Base-by-base conservation (phyloP, 139 green algal species). In the Volvox reticuliferus region DNA sequence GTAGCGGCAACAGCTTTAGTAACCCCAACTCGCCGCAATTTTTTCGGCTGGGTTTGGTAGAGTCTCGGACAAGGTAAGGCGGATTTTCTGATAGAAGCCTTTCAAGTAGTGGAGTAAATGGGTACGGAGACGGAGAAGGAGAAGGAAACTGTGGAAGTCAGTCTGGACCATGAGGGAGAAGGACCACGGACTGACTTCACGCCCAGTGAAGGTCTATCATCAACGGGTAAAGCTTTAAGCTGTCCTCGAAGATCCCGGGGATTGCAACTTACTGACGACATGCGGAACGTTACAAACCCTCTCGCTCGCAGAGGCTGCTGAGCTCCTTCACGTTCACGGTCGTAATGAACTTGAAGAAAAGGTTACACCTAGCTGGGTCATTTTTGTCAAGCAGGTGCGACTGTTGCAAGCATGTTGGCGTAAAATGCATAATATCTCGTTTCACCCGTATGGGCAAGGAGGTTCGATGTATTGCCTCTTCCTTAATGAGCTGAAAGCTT, bases 291-390 rank as follows among this genome's bases (percentile, higher is more conserved):
- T 24, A 30, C 16, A 28, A 26, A 24, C 65, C 76, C 32, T 19
- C 30, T 36, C 21, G 20, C 32, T 62, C 37, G 63, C 67, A 96
- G 96, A 98, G 95, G 96, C 96, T 1, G 92, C 89, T 35, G n/a
- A 87, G n/a, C 94, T 96, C 35, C 91, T 97, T 12, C 24, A 32
- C 6, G 26, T 93, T 12, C 95, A 94, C 78, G 97, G 97, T 21
- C 82, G 87, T 24, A 98, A 98, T 73, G 95, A 98, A 93, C 93
- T 98, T 21, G 88, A 94, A 69, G 95, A 98, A 93, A 98, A 98
- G 93, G 81, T 82, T 17, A 92, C 78, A 22, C 92, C 92, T 18
- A 92, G 88, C 63, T 95, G 93, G 93, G 44, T 97, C 14, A 93
- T 95, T 33, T 97, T 95, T 83, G 36, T 94, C 1, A 33, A 67